A percentile compares a stretch with the other conserved stretches of the same genome.
These are phyloP conservation scores for Trametopsis cervina DNA, from an alignment of 768 basidiomycete genomes.

Conservation along the genomic window DNA sequence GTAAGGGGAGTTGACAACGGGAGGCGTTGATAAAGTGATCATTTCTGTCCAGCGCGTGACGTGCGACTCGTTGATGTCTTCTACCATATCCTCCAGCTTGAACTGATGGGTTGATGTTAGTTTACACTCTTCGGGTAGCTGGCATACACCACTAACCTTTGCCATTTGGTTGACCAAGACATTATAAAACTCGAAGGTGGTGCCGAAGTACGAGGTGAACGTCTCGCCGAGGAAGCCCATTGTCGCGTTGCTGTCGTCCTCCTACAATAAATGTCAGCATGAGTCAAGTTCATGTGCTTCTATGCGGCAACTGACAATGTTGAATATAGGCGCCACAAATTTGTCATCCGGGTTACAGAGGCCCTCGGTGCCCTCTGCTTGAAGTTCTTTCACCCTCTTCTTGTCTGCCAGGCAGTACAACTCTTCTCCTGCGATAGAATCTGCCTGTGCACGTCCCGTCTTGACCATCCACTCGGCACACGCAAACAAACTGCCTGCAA, in stretches of 20 bases:
- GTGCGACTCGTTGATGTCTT: conserved; percentile 83
- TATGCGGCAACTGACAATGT: conserved; percentile 44
- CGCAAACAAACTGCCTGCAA: conserved; percentile 73
- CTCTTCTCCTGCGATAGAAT: conserved; percentile 58
- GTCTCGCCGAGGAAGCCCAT: conserved; percentile 58
- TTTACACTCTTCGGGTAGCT: neutral
- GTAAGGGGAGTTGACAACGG: conserved; percentile 63
- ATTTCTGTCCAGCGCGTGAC: conserved; percentile 80
- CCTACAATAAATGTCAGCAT: conserved; percentile 30
- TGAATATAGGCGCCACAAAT: conserved; percentile 73
- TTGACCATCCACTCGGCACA: conserved; percentile 69
- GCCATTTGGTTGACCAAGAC: conserved; percentile 59
- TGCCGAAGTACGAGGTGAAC: conserved; percentile 67
- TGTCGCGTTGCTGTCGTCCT: conserved; percentile 71
- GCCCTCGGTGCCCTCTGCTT: conserved; percentile 30
- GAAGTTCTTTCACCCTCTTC: conserved; percentile 52
- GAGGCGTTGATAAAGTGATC: conserved; percentile 63
- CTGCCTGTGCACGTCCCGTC: conserved; percentile 53
- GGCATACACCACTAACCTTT: conserved; percentile 41
- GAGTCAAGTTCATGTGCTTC: conserved; percentile 4
- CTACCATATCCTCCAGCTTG: conserved; percentile 60
- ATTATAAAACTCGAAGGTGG: conserved; percentile 76
- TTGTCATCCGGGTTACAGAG: conserved; percentile 49
- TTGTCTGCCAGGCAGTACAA: conserved; percentile 68
- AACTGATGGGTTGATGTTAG: conserved; percentile 32